These are phyloP conservation scores for Eugenia klotzschiana DNA, from an alignment of 441 rosid genomes.

Conservation along the genomic window DNA sequence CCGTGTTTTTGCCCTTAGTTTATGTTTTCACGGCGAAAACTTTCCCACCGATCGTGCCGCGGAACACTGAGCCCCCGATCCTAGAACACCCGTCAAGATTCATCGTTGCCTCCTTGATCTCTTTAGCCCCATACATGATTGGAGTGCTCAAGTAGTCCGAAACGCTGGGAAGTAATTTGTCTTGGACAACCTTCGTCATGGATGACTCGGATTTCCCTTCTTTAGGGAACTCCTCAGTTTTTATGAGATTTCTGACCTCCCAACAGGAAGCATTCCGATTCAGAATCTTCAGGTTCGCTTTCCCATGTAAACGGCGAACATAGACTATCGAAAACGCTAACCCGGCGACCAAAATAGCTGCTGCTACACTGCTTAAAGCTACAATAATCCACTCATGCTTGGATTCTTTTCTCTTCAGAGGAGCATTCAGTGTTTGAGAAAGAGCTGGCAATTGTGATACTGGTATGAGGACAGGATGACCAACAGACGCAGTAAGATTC, in stretches of 20 bases:
- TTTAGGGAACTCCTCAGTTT: background rate
- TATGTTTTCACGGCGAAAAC: conserved; percentile 32
- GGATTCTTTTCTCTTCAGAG: conserved; percentile 6
- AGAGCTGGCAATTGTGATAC: conserved; percentile 32
- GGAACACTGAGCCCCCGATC: conserved; percentile 37
- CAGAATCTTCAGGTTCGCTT: background rate
- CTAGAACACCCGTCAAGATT: conserved; percentile 23
- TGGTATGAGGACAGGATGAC: conserved; percentile 34
- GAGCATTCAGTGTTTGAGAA: conserved; percentile 9
- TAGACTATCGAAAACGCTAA: background rate
- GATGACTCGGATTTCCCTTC: background rate
- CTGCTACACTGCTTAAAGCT: conserved; percentile 4
- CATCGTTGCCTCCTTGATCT: conserved; percentile 33
- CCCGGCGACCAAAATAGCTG: background rate
- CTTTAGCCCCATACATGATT: conserved; percentile 20
- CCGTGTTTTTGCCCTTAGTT: conserved; percentile 20
- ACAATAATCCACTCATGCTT: conserved; percentile 5
- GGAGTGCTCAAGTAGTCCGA: conserved; percentile 38
- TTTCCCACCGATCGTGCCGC: conserved; percentile 25
- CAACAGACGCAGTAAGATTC: conserved; percentile 16
- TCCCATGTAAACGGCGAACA: background rate
- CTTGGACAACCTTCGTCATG: conserved; percentile 14
- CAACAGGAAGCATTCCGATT: background rate
- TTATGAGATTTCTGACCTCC: background rate
- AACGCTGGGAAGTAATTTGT: conserved; percentile 34